Evolutionary conservation across 2,329 filamentous ascomycete species (phyloP).

Genomic region (Botrytis cinerea): DNA sequence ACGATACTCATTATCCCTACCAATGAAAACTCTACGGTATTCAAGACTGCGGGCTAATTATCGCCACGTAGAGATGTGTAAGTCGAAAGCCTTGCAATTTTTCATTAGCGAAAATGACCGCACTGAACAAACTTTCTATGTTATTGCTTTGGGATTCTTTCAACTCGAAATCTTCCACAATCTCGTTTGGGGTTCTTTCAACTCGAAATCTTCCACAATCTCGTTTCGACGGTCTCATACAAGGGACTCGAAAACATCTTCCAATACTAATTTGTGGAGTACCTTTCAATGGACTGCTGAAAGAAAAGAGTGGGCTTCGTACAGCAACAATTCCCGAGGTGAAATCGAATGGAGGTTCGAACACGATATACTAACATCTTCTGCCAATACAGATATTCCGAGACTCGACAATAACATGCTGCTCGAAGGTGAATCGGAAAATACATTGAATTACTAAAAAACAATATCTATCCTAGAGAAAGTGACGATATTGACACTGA

Average conservation of each 20-base stretch:
- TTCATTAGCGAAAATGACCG: background rate
- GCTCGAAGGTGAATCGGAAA: no score
- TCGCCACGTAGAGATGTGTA: background rate
- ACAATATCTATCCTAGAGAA: no score
- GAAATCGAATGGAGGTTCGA: background rate
- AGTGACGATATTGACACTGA: background rate
- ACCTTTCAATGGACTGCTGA: no score
- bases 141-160: background rate
- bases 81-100: background rate
- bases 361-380: background rate
- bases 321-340: no score
- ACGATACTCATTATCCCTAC: background rate
- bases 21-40: background rate
- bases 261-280: no score
- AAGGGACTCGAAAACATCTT: no score
- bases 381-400: no score
- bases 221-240: background rate
- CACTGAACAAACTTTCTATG: background rate
- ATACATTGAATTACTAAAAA: no score
- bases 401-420: no score
- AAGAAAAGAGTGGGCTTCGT: no score
- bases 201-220: background rate
- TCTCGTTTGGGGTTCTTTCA: background rate
- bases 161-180: background rate
- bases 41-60: background rate